These are phyloP conservation scores for Crithidia thermophila DNA, from an alignment of 208 protist species.

Conservation along the genomic window DNA sequence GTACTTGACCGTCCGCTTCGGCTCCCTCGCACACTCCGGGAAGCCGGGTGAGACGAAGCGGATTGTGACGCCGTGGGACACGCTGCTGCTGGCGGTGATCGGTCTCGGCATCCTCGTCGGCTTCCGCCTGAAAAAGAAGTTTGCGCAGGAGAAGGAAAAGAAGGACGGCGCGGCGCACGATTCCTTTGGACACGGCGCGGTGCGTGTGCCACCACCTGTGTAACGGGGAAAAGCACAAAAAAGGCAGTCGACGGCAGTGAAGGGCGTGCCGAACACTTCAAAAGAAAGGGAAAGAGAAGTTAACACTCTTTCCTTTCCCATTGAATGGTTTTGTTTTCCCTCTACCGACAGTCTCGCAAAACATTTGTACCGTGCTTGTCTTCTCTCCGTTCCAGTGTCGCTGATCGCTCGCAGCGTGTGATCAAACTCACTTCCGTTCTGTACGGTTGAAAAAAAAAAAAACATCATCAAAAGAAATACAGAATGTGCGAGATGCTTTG, in stretches of 20 bases:
- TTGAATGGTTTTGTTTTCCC: background rate
- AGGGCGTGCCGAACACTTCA: no score
- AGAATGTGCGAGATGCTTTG: no score
- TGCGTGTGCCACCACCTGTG: slow-evolving; percentile 11
- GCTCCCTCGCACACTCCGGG: slow-evolving; percentile 39
- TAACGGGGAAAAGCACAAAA: background rate
- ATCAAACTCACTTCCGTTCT: no score
- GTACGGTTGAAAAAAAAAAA: background rate
- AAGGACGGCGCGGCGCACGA: slow-evolving; percentile 5
- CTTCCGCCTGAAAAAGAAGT: slow-evolving; percentile 44
- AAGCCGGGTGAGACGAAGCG: slow-evolving; percentile 22
- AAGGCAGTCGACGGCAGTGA: background rate
- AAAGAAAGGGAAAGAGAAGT: background rate
- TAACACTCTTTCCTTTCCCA: background rate
- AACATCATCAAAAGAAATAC: background rate
- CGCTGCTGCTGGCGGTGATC: slow-evolving; percentile 58
- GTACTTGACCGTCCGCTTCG: slow-evolving; percentile 87
- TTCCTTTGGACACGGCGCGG: background rate
- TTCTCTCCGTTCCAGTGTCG: no score
- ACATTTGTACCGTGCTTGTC: no score
- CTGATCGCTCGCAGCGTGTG: no score
- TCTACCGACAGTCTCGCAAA: background rate
- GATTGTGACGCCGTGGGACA: slow-evolving; percentile 78
- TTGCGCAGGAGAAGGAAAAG: slow-evolving; percentile 17
- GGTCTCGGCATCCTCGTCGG: slow-evolving; percentile 41